phyloP scores from a whole-genome alignment of 176 grass and related monocot genomes.

The Saccharum officinarum region DNA sequence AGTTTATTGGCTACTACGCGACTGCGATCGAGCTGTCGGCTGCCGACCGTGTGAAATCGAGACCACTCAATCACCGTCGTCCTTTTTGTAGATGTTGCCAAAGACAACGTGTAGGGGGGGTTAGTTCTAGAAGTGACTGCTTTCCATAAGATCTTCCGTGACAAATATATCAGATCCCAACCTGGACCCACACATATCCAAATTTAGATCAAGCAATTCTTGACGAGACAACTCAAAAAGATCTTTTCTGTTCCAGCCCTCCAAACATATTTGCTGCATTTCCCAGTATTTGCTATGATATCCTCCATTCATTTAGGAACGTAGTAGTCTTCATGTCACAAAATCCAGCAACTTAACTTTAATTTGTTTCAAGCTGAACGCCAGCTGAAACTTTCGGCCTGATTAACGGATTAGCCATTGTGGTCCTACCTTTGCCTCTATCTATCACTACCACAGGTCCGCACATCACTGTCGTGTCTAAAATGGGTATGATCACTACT shows the following conservation, averaged over 20 bases:
- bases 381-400: too few species aligned
- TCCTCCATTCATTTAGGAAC: background rate
- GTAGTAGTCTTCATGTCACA: background rate
- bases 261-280: background rate
- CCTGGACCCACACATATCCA: background rate
- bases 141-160: background rate
- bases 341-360: too few species aligned
- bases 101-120: background rate
- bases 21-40: background rate
- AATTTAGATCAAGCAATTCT: background rate
- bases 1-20: background rate
- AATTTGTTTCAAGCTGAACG: too few species aligned
- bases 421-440: too few species aligned
- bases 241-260: background rate
- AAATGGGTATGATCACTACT: too few species aligned
- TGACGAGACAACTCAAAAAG: background rate
- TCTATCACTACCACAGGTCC: too few species aligned
- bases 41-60: background rate
- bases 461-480: too few species aligned
- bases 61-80: background rate
- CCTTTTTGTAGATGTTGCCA: background rate
- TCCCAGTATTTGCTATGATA: background rate
- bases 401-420: too few species aligned
- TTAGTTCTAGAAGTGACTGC: background rate
- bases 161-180: background rate